Evolutionary conservation across 441 rosid genomes (phyloP).

Genomic region (Populus hybrid): DNA sequence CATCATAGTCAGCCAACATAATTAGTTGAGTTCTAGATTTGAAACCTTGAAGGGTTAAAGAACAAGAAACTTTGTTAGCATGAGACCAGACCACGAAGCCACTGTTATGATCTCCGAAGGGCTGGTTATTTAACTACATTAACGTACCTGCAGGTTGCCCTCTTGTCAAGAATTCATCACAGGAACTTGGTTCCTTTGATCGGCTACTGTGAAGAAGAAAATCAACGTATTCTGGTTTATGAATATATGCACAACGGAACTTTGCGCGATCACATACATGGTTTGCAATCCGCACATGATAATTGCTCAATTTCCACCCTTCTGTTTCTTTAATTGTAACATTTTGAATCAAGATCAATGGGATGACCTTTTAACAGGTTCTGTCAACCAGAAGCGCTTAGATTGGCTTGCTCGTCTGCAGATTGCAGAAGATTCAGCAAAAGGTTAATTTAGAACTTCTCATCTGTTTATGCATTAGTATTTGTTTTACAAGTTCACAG

Average conservation of each 20-base stretch:
- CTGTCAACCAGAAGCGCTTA: conserved; percentile 48
- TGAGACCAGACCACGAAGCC: not conserved
- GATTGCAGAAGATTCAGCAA: conserved; percentile 93
- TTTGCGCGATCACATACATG: conserved; percentile 74
- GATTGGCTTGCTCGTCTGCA: conserved; percentile 75
- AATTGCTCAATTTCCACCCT: conserved; percentile 5
- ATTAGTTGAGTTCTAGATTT: not conserved
- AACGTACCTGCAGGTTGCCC: conserved; percentile 61
- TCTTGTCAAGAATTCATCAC: conserved; percentile 94
- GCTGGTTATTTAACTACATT: conserved; percentile 5
- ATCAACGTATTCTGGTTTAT: conserved; percentile 65
- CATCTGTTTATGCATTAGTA: conserved; percentile 5
- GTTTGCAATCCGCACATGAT: conserved; percentile 26
- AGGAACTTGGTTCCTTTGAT: conserved; percentile 92
- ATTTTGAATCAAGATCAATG: conserved; percentile 2
- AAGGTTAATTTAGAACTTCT: conserved; percentile 48
- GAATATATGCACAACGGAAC: conserved; percentile 98
- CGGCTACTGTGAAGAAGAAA: conserved; percentile 88
- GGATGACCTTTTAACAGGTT: conserved; percentile 42
- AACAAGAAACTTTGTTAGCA: not conserved
- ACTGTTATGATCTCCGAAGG: not conserved
- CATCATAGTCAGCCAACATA: not conserved
- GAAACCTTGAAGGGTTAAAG: not conserved
- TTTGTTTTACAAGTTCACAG: conserved; percentile 6
- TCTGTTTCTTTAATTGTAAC: conserved; percentile 2